phyloP scores from a whole-genome alignment of 2,329 filamentous ascomycete genomes.

The Exserohilum rostratum region DNA sequence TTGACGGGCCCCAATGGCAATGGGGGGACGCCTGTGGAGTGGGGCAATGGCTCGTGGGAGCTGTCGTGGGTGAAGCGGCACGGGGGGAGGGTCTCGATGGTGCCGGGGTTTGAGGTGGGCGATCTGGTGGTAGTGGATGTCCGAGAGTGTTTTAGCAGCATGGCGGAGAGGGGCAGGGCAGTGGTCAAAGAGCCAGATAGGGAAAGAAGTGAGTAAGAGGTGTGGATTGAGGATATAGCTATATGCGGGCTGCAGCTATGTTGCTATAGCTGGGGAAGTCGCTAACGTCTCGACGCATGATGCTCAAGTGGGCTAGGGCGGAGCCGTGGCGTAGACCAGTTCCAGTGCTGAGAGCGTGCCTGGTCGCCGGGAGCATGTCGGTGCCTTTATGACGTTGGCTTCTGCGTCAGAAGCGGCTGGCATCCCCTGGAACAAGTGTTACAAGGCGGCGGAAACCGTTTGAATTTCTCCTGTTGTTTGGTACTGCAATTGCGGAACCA shows the following conservation, averaged over 20 bases:
- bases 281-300: not conserved
- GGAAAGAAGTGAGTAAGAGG: conserved; percentile 34
- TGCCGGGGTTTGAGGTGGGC: conserved; percentile 51
- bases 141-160: conserved; percentile 47
- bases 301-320: not conserved
- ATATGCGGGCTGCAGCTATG: conserved; percentile 34
- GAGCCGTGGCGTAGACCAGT: too few species aligned
- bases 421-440: not conserved
- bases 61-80: conserved; percentile 48
- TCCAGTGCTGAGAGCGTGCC: not conserved
- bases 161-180: conserved; percentile 20
- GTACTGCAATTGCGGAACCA: too few species aligned
- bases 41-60: conserved; percentile 47
- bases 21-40: conserved; percentile 42
- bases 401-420: not conserved
- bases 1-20: conserved; percentile 35
- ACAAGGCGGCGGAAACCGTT: too few species aligned
- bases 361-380: conserved; percentile 6
- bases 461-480: too few species aligned
- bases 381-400: conserved; percentile 1
- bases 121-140: conserved; percentile 50
- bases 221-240: conserved; percentile 44
- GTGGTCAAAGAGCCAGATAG: conserved; percentile 28
- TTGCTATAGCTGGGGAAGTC: conserved; percentile 14
- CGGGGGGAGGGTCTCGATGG: conserved; percentile 35